Base-by-base conservation (phyloP, 306 rosid genomes). In the Lathyrus tuberosus region DNA sequence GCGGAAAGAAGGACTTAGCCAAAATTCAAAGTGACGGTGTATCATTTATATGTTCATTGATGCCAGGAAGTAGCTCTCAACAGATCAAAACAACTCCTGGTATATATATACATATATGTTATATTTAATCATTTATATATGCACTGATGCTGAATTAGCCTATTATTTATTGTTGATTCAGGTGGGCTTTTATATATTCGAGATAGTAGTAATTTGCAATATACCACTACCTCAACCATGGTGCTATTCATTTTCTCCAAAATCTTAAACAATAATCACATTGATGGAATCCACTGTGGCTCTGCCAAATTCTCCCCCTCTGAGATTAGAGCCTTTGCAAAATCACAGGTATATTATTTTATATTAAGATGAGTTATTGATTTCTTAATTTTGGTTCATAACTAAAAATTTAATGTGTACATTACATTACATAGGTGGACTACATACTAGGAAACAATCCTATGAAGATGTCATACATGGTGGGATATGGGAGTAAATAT, bases 391-490 rank as follows among this genome's bases (percentile, higher is more conserved):
- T 40, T 22, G 20, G 38, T 42, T 3, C 18, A 30, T 28, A 7
- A 57, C 38, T 8, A 57, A 28, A 28, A 28, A 0, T 57, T 56
- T 20, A 57, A 6, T 14, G 12, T 57, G 20, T 28, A 57, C 26
- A 24, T 24, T 24, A 24, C 63, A 6, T 30, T 6, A 8, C 63
- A 57, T 57, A 57, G 97, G 89, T 90, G 91, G 96, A 88, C 54
- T 93, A 93, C 66, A 88, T 88, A 70, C 78, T 90, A 31, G 97
- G 97, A 79, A 78, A 75, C 43, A 93, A 93, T 78, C 96, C 96
- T 3, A 76, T 73, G 89, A 82, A 82, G 1, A 85, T 81, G 80
- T 85, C 94, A 0, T 90, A 88, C 83, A 88, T 90, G 98, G 86
- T 88, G 41, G 98, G 97, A 33, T 88, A 81, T 76, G 96, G 97